A percentile compares a stretch with the other conserved stretches of the same genome.
These are phyloP conservation scores for Cynara cardunculus DNA, from an alignment of 129 eudicot genomes.

Conservation along the genomic window DNA sequence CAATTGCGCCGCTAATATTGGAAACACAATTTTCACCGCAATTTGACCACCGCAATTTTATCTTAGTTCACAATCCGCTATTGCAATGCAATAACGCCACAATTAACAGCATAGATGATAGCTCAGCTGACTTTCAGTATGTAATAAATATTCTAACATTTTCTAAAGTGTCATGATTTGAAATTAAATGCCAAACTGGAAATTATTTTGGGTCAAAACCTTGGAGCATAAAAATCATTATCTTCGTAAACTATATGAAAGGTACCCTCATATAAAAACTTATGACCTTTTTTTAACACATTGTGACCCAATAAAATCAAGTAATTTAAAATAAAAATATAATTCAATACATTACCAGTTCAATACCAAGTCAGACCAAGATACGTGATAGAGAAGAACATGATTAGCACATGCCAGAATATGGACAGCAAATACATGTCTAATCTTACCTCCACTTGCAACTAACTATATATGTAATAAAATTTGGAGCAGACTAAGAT, in stretches of 20 bases:
- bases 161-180: neutral
- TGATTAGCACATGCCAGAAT: neutral
- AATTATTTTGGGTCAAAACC: neutral
- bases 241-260: neutral
- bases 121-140: neutral
- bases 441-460: slow-evolving; percentile 5
- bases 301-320: neutral
- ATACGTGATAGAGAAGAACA: neutral
- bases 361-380: slow-evolving; percentile 1
- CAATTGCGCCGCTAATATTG: too few species aligned
- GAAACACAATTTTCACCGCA: too few species aligned
- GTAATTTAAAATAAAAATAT: slow-evolving; percentile 4
- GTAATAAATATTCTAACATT: too few species aligned
- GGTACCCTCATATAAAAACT: neutral
- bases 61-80: too few species aligned
- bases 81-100: too few species aligned
- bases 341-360: neutral
- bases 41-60: too few species aligned
- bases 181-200: neutral
- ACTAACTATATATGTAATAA: neutral
- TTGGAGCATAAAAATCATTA: slow-evolving; percentile 1
- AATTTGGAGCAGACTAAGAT: neutral
- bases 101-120: too few species aligned
- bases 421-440: neutral
- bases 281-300: neutral